A percentile compares a stretch with the other conserved stretches of the same genome.
phyloP scores from a whole-genome alignment of 2,329 filamentous ascomycete genomes.

The Paecilomyces sp. region DNA sequence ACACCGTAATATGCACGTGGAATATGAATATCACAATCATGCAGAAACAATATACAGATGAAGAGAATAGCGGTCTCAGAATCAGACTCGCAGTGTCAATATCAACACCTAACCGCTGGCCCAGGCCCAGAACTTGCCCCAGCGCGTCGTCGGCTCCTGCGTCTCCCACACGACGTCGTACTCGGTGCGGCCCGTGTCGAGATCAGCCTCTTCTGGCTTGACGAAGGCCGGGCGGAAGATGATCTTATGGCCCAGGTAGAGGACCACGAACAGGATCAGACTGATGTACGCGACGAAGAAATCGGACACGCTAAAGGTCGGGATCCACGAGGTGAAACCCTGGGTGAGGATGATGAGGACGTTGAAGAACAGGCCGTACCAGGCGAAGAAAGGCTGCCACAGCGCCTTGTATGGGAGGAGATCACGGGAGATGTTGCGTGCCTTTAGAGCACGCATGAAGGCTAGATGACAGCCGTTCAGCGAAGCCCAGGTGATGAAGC shows the following conservation, averaged over 20 bases:
- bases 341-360: conserved; percentile 59
- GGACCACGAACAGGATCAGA: conserved; percentile 54
- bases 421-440: conserved; percentile 51
- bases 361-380: conserved; percentile 61
- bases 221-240: conserved; percentile 30
- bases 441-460: conserved; percentile 55
- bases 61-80: neutral
- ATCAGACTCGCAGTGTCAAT: neutral
- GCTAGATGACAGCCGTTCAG: conserved; percentile 52
- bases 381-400: conserved; percentile 57
- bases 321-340: conserved; percentile 62
- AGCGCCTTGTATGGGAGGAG: conserved; percentile 55
- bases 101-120: conserved; percentile 7
- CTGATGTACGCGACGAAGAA: conserved; percentile 63
- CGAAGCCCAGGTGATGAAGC: conserved; percentile 40
- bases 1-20: neutral
- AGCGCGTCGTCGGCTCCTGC: conserved; percentile 20
- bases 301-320: conserved; percentile 47
- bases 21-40: neutral
- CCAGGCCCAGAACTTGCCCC: conserved; percentile 20
- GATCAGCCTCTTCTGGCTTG: conserved; percentile 32
- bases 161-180: conserved; percentile 29
- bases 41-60: neutral
- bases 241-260: conserved; percentile 56
- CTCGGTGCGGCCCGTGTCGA: conserved; percentile 33